Conservation (phyloP, 805 yeast genomes). For the Candida vaughaniae region DNA sequence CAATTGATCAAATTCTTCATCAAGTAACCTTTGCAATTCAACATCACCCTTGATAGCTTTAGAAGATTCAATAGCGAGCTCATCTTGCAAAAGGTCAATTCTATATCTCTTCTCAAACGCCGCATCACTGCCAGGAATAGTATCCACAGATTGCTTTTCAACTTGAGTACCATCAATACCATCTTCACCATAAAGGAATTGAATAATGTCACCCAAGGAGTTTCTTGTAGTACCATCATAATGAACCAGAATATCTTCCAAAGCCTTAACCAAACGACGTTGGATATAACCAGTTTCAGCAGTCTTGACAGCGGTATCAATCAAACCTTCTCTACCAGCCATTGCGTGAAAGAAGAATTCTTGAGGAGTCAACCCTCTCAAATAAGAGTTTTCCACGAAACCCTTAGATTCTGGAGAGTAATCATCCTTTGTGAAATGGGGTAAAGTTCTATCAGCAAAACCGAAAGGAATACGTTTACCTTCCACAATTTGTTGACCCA, state of each 20-base stretch:
- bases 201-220: slow-evolving; percentile 94
- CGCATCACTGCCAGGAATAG: slow-evolving; percentile 88
- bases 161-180: slow-evolving; percentile 98
- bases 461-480: slow-evolving; percentile 99
- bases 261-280: slow-evolving; percentile 94
- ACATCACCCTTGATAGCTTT: slow-evolving; percentile 88
- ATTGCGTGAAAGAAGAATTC: slow-evolving; percentile 99
- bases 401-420: slow-evolving; percentile 98
- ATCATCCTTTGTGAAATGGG: slow-evolving; percentile 98
- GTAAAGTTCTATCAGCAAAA: slow-evolving; percentile 91
- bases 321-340: slow-evolving; percentile 99
- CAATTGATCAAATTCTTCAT: slow-evolving; percentile 81
- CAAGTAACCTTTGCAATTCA: slow-evolving; percentile 74
- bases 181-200: slow-evolving; percentile 97
- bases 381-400: slow-evolving; percentile 93
- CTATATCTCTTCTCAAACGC: slow-evolving; percentile 82
- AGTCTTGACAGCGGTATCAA: slow-evolving; percentile 98
- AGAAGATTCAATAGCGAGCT: slow-evolving; percentile 75
- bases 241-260: slow-evolving; percentile 96
- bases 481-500: slow-evolving; percentile 98
- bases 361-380: slow-evolving; percentile 97
- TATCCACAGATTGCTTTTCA: slow-evolving; percentile 92
- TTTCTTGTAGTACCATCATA: slow-evolving; percentile 98
- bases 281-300: slow-evolving; percentile 99
- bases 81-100: slow-evolving; percentile 76